phyloP scores from a whole-genome alignment of 139 green algal species.

The Haematococcus lacustris region DNA sequence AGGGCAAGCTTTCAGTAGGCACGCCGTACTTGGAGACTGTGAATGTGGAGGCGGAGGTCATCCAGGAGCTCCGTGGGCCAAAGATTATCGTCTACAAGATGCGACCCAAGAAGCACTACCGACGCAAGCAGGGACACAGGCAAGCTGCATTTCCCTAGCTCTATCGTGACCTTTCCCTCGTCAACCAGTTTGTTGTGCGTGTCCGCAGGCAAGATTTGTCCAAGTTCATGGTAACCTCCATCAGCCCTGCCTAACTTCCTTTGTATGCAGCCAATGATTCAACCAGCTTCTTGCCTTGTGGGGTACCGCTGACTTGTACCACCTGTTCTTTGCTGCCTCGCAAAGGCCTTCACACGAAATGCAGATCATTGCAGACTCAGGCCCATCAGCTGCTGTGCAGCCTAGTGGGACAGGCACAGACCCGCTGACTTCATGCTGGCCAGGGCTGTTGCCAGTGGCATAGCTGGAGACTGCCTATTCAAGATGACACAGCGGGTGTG shows the following conservation, averaged over 20 bases:
- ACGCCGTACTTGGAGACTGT: slow-evolving; percentile 78
- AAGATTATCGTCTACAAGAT: slow-evolving; percentile 92
- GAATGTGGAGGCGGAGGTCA: slow-evolving; percentile 69
- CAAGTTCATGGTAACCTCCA: background rate
- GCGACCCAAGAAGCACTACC: slow-evolving; percentile 92
- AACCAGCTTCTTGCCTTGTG: too few relatives aligned
- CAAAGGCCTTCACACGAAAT: too few relatives aligned
- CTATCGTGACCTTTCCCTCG: background rate
- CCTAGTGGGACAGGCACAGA: too few relatives aligned
- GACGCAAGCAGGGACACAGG: slow-evolving; percentile 24
- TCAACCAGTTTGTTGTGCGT: background rate
- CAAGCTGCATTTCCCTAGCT: background rate
- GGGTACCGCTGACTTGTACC: too few relatives aligned
- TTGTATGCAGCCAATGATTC: background rate
- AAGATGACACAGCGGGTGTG: too few relatives aligned
- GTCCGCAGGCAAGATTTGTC: background rate
- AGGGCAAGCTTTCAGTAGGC: slow-evolving; percentile 69
- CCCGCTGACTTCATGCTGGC: too few relatives aligned
- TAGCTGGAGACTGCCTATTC: too few relatives aligned
- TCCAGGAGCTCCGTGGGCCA: slow-evolving; percentile 81
- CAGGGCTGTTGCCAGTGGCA: too few relatives aligned
- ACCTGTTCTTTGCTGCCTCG: too few relatives aligned
- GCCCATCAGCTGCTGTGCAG: too few relatives aligned
- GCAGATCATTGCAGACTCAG: too few relatives aligned
- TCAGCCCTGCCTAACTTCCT: too few relatives aligned